These are phyloP conservation scores for Torulaspora gathmanii DNA, from an alignment of 805 yeast species.

Conservation along the genomic window DNA sequence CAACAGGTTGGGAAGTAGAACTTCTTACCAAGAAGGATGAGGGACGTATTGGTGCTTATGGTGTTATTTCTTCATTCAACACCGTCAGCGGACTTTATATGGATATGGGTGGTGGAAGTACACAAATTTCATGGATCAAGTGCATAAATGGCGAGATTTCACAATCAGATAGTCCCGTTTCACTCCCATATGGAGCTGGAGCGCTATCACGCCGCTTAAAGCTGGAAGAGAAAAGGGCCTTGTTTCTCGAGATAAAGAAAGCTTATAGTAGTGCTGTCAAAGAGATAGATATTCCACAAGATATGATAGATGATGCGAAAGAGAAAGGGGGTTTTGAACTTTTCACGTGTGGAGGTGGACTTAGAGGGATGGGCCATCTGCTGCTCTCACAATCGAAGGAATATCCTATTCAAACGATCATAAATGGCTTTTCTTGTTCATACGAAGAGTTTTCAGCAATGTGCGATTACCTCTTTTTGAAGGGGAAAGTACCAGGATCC, in stretches of 20 bases:
- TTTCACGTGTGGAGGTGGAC: constrained; percentile 70
- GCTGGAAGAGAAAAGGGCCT: constrained; percentile 45
- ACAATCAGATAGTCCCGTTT: constrained; percentile 53
- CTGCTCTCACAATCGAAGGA: constrained; percentile 47
- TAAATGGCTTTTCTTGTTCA: constrained; percentile 63
- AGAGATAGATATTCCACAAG: constrained; percentile 49
- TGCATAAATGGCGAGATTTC: constrained; percentile 51
- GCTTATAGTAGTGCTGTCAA: constrained; percentile 49
- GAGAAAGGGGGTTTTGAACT: constrained; percentile 57
- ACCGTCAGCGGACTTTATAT: constrained; percentile 61
- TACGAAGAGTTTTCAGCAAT: constrained; percentile 47
- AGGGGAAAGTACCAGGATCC: constrained; percentile 43
- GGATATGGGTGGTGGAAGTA: constrained; percentile 70
- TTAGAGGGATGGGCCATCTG: constrained; percentile 64
- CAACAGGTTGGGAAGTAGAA: constrained; percentile 63
- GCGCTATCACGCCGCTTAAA: constrained; percentile 53
- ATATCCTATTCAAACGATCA: constrained; percentile 66
- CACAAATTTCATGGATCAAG: constrained; percentile 66
- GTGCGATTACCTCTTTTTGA: constrained; percentile 49
- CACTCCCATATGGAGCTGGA: constrained; percentile 72
- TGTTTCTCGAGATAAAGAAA: constrained; percentile 49
- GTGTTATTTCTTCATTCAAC: constrained; percentile 69
- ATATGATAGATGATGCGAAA: constrained; percentile 47
- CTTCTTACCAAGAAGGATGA: constrained; percentile 59
- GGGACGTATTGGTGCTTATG: constrained; percentile 63